Conservation (phyloP, 495 filamentous ascomycete species). For the Melanomma pulvis-pyrius region DNA sequence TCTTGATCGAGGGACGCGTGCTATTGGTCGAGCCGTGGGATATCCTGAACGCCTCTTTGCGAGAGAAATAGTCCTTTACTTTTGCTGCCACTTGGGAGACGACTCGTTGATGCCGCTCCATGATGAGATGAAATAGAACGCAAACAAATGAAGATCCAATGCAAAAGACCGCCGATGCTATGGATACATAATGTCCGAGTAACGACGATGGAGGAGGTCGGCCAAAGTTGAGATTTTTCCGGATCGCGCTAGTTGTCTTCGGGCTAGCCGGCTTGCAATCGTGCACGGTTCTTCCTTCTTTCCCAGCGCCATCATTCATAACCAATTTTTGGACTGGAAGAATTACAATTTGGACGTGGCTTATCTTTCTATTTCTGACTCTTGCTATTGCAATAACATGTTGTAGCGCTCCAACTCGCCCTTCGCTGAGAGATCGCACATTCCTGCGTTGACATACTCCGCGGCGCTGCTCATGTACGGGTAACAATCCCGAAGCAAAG, state of each 20-base stretch:
- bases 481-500: too few relatives aligned
- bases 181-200: background rate
- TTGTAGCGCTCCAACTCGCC: too few relatives aligned
- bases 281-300: too few relatives aligned
- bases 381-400: too few relatives aligned
- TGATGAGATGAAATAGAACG: background rate
- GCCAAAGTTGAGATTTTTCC: background rate
- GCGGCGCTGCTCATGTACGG: too few relatives aligned
- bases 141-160: background rate
- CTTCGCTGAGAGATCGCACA: too few relatives aligned
- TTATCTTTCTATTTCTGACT: too few relatives aligned
- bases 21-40: conserved; percentile 78
- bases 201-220: background rate
- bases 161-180: background rate
- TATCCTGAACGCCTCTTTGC: conserved; percentile 69
- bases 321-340: too few relatives aligned
- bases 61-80: conserved; percentile 60
- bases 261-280: too few relatives aligned
- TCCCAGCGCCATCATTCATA: too few relatives aligned
- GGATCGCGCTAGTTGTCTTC: background rate
- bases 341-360: too few relatives aligned
- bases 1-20: conserved; percentile 57
- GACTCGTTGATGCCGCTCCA: conserved; percentile 32
- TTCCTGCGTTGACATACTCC: too few relatives aligned
- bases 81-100: conserved; percentile 52